Evolutionary conservation across 495 filamentous ascomycete genomes (phyloP), one percentile per base, ranked within the genome.

Genomic region (Lepidopterella palustris): DNA sequence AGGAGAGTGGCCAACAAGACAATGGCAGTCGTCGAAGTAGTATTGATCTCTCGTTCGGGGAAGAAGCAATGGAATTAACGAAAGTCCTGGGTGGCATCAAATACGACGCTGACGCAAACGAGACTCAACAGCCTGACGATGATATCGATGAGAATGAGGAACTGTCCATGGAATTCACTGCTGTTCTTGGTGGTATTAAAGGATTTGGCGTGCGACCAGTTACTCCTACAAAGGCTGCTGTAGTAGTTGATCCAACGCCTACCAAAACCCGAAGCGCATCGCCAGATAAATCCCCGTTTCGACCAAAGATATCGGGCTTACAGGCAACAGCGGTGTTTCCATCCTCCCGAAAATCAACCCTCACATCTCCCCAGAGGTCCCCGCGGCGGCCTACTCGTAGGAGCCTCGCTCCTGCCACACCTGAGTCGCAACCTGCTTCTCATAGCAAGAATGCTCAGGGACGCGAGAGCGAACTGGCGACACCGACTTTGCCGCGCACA

Each of bases 131-230:
- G 6, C 35, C 39, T 18, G 39, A 24, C 35, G 66, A 63, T 59
- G 64, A 75, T 23, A 67, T 71, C 42, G 75, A 86, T 53, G 85
- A 89, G 40, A 77, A 82, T 42, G 84, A 86, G 68, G 87, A 86
- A 52, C 81, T 92, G 77, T 87, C 87, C 1, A 91, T 91, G 87
- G 89, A 91, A 59, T 80, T 92, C 53, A 95, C 88, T 0, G 81
- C 83, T 35, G 85, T 83, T 0, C 73, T 92, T 57, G 88, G 88
- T 6, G 83, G 82, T 51, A 76, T 91, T 27, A 63, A 87, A 29
- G 11, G 28, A 9, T 20, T 63, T 66, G 26, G 28, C 31, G 49
- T 63, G 9, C 23, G 10, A 15, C 21, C 27, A 26, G 20, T 50
- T 25, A 57, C 63, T n/a, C 56, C 57, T 6, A 51, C 53, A 18